Base-by-base conservation (phyloP, 768 basidiomycete species). In the Daedaleopsis sinensis region DNA sequence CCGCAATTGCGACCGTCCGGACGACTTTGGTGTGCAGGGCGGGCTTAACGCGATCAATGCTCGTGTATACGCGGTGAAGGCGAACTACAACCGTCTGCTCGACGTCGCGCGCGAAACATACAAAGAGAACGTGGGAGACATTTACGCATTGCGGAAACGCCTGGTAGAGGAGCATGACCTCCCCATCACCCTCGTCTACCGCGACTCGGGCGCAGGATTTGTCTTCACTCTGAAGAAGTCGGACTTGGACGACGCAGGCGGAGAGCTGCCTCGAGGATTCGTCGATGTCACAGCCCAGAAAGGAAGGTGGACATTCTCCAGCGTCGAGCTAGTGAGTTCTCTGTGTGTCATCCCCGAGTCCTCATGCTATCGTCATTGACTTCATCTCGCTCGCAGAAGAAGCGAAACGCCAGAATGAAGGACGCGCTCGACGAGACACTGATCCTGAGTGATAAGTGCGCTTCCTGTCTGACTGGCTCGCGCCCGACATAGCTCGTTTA, bases 91-190 rank as follows among this genome's bases (percentile, higher is more conserved):
- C 65, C 85, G 85, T 32, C 79, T 96, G 11, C 87, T 99, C 35
- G 96, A 98, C 65, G 94, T 98, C 8, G 97, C 96, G 1, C 84
- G 97, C 3, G 94, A 94, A 72, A 96, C 96, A 0, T 98, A 89
- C 78, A 93, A 90, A 67, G 96, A 99, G 73, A 96, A 96, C 65
- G 82, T 96, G 47, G 83, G 86, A 16, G 96, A 99, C 69, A 93
- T 97, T 55, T 87, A 87, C 63, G 81, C 87, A 55, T 77, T 94
- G 38, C 84, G 84, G 61, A 77, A 78, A 16, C 76, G 75, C 0
- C 74, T 94, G 15, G 78, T 85, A 0, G 84, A 90, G 61, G 77
- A 83, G 61, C 83, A 92, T 65, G 79, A 79, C 5, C 74, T 95
- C 1, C 89, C 90, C 0, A 69, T 94, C 21, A 78, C 81, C 8